Evolutionary conservation across 225 moss, liverwort and hornwort genomes (phyloP).

Genomic region (Bryum argenteum): DNA sequence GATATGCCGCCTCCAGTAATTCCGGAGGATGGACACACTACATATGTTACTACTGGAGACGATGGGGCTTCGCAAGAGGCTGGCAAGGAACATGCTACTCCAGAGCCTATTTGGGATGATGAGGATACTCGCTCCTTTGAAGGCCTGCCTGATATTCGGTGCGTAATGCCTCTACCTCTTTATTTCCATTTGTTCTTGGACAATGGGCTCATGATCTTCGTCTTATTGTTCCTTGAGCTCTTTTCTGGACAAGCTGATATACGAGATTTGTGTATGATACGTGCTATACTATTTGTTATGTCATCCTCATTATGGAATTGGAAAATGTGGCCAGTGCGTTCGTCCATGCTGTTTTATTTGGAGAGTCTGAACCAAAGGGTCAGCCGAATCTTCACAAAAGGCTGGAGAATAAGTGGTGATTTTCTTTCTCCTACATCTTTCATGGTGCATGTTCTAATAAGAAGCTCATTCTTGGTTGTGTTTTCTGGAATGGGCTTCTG

Average conservation of each 20-base stretch:
- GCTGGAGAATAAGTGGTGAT: slow-evolving; percentile 57
- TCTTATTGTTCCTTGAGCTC: not conserved
- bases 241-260: no score
- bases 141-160: slow-evolving; percentile 87
- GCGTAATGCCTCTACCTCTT: slow-evolving; percentile 14
- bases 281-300: not conserved
- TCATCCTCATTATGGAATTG: slow-evolving; percentile 17
- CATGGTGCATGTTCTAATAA: slow-evolving; percentile 12
- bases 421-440: slow-evolving; percentile 16
- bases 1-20: slow-evolving; percentile 93
- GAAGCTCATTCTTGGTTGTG: slow-evolving; percentile 7
- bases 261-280: slow-evolving; percentile 4
- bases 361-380: slow-evolving; percentile 86
- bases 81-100: slow-evolving; percentile 74
- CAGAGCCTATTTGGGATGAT: slow-evolving; percentile 99
- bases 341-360: slow-evolving; percentile 95
- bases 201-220: not conserved
- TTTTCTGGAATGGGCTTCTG: slow-evolving; percentile 23
- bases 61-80: slow-evolving; percentile 59
- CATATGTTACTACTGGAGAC: slow-evolving; percentile 84
- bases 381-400: slow-evolving; percentile 62
- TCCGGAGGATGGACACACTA: slow-evolving; percentile 96
- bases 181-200: slow-evolving; percentile 10
- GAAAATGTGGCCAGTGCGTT: slow-evolving; percentile 65
- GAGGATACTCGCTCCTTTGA: slow-evolving; percentile 99